Percentiles rank a stretch among this genome's conserved stretches.
phyloP scores from a whole-genome alignment of 768 basidiomycete genomes.

The Tephrocybe sp. region DNA sequence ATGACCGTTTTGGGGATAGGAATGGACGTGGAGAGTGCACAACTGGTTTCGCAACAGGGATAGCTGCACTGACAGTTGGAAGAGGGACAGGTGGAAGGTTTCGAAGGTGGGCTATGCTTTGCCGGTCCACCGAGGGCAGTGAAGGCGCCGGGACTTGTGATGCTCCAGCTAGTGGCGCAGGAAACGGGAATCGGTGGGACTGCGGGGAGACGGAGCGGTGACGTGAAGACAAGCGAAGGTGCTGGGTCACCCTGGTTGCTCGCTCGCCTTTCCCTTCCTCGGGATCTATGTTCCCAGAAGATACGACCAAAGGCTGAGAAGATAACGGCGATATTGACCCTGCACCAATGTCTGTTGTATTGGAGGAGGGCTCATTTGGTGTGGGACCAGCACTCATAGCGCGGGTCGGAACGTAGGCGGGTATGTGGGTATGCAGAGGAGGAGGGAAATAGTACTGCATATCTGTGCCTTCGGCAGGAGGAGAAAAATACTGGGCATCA shows the following conservation, averaged over 20 bases:
- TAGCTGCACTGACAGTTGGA: not conserved
- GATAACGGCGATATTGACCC: conserved; percentile 11
- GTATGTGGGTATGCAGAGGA: conserved; percentile 18
- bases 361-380: conserved; percentile 8
- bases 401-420: conserved; percentile 9
- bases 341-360: conserved; percentile 16
- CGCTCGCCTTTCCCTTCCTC: conserved; percentile 63
- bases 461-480: conserved; percentile 18
- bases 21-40: conserved; percentile 68
- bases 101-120: not conserved
- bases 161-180: conserved; percentile 21
- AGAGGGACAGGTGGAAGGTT: conserved; percentile 6
- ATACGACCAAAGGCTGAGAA: conserved; percentile 14
- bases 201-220: conserved; percentile 61
- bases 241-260: conserved; percentile 56
- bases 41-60: conserved; percentile 28
- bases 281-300: conserved; percentile 25
- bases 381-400: conserved; percentile 13
- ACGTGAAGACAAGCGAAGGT: conserved; percentile 54
- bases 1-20: conserved; percentile 63
- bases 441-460: conserved; percentile 35
- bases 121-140: not conserved
- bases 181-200: conserved; percentile 51
- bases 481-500: conserved; percentile 25
- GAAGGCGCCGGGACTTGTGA: conserved; percentile 8